Evolutionary conservation across 2,329 filamentous ascomycete species (phyloP), one percentile per base, ranked within the genome.

Genomic region (Tolypocladium paradoxum): DNA sequence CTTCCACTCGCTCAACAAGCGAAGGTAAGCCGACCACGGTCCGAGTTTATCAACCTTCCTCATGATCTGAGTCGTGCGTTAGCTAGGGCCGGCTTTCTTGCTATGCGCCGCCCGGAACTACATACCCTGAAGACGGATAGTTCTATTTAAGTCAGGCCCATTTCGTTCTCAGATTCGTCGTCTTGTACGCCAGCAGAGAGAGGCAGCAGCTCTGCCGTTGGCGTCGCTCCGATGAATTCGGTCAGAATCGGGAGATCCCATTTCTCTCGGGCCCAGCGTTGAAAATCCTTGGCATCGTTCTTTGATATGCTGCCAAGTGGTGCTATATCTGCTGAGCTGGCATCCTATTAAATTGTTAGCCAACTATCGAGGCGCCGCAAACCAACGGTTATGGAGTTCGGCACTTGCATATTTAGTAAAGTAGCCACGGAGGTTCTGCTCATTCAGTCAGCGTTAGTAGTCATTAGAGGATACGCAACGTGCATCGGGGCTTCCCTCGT

Each of bases 201-300:
- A 0, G 71, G 72, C 4, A 72, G 64, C 0, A 77, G 68, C 60
- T 82, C 79, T 7, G 79, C 79, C 0, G 76, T 78, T 3, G 79
- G 79, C 0, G 70, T 73, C 0, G 80, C 82, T 31, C 77, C 70
- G 52, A 88, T 69, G 67, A 88, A 88, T 22, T 81, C 76, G n/a
- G 49, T 31, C 35, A 87, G 71, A 49, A 87, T 81, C 0, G 83
- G 82, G 2, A 88, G 70, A 6, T 75, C 65, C 67, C 85, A 87
- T 24, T 73, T 70, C 22, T 68, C 68, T 22, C 72, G 64, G 2
- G 80, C 76, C 74, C 79, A 87, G 36, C 65, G 67, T 56, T 86
- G 82, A 68, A 89, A 87, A 18, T 72, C 66, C 62, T 82, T 85
- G 2, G 86, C 73, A 58, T 88, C 85, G 2, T 76, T 79, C 64